Base-by-base conservation (phyloP, 2,329 filamentous ascomycete genomes). In the Ramularia collo-cygni region DNA sequence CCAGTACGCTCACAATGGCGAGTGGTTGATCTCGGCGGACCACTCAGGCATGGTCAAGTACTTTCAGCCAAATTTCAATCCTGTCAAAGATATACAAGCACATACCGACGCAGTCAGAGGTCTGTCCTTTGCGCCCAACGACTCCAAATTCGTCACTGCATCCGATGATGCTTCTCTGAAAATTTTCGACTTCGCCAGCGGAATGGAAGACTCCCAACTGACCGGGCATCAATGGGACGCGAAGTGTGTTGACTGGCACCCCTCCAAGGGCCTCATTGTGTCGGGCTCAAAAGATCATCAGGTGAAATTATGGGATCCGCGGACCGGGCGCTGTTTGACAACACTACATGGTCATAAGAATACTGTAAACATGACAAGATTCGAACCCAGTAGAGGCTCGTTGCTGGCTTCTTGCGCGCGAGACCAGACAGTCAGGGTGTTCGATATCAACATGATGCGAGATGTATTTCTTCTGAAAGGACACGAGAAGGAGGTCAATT, bases 41-140 rank as follows among this genome's bases (percentile, higher is more conserved):
- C 89, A 96, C 63, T 88, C 92, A 53, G 92, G 92, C 41, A 76
- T 92, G 47, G 83, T 98, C 65, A 96, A 96, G 68, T 98, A 98
- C 67, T 96, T 90, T 86, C 88, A 95, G 63, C 87, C 90, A 21
- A 98, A 96, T 63, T 95, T 98, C 69, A 96, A 98, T 72, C 95
- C 96, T 57, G 88, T 96, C 44, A 87, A 96, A 64, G 89, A 86
- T 38, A 86, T 98, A 38, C 81, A 89, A 59, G 92, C 88, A 5
- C 92, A 96, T 60, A 78, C 79, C 35, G 88, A 95, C 59, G 83
- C 90, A 4, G 85, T 98, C 46, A 75, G 92, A 54, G 92, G 95
- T 56, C 71, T 98, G 28, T 84, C 90, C 7, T 96, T 96, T 64
- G 86, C 88, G 44, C 92, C 92, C 1, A 95, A 84, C 47, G 92